Base-by-base conservation (phyloP, 805 yeast genomes). In the Torulaspora indica region DNA sequence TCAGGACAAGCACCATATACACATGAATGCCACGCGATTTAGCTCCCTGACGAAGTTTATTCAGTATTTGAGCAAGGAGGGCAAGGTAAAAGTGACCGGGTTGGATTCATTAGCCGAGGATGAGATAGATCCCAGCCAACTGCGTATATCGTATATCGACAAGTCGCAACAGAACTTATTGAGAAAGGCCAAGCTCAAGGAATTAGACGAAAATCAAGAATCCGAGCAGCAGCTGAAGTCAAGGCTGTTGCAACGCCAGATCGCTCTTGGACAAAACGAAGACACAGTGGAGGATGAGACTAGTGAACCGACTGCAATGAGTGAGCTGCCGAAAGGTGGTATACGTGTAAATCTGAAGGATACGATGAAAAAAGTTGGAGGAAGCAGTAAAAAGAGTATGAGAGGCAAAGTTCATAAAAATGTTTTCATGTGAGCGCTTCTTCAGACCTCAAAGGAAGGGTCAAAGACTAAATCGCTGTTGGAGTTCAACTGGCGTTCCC, bases 21-120 rank as follows among this genome's bases (percentile, higher is more conserved):
- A 91, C 63, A 78, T 93, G 82, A 89, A 88, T 55, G 81, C 97
- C 1, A 93, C 98, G 0, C 73, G 73, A 46, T 93, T 95, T 87
- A 63, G 73, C 3, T 76, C 84, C 1, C 65, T 93, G 37, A 76
- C 88, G 0, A 74, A 77, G 32, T 87, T 91, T 58, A 73, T 87
- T 15, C 74, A 76, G 46, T 68, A 77, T 51, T 64, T 90, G 51
- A 82, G 79, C 1, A 67, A 71, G 9, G 67, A 71, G 14, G 85
- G 86, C 0, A 60, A 74, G 3, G 76, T 87, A 20, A 63, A 68
- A 18, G 82, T 86, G 1, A 70, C 68, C 22, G 68, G 64, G 5
- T 49, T 57, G 13, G 56, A 50, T 15, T 57, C 52, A n/a, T 54
- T 49, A 23, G 60, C 51, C 28, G 64, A 60, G 1, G 66, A 62